Evolutionary conservation across 192 early-diverging fungal species (phyloP).

Genomic region (Coemansia sp.): DNA sequence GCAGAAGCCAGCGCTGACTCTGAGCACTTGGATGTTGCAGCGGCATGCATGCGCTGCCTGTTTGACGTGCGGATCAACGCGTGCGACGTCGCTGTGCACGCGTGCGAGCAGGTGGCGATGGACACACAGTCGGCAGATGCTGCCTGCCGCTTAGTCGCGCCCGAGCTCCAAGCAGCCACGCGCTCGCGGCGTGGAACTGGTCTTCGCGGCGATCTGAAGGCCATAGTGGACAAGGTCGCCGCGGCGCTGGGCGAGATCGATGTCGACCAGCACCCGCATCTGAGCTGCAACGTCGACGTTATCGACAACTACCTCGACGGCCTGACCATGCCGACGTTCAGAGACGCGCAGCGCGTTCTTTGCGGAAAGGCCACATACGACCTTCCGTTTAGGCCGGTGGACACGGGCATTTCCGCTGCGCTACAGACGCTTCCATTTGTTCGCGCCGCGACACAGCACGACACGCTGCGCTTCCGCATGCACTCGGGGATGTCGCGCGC

Average conservation of each 20-base stretch:
- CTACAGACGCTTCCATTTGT: slow-evolving; percentile 36
- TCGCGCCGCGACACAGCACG: slow-evolving; percentile 40
- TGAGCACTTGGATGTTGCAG: slow-evolving; percentile 18
- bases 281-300: slow-evolving; percentile 38
- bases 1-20: slow-evolving; percentile 6
- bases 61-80: slow-evolving; percentile 44
- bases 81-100: slow-evolving; percentile 16
- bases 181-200: slow-evolving; percentile 31
- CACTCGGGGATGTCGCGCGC: slow-evolving; percentile 36
- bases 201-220: slow-evolving; percentile 42
- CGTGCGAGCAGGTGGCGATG: slow-evolving; percentile 34
- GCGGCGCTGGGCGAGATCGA: slow-evolving; percentile 29
- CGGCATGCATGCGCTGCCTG: slow-evolving; percentile 33
- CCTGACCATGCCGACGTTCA: slow-evolving; percentile 42
- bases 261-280: slow-evolving; percentile 22
- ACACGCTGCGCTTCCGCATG: slow-evolving; percentile 40
- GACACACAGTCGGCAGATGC: slow-evolving; percentile 21
- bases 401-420: slow-evolving; percentile 9
- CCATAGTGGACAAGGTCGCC: slow-evolving; percentile 31
- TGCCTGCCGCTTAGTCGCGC: slow-evolving; percentile 33
- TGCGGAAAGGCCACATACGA: not conserved
- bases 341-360: slow-evolving; percentile 17
- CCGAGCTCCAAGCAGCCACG: slow-evolving; percentile 29
- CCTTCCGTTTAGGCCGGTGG: slow-evolving; percentile 7
- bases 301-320: slow-evolving; percentile 49